Evolutionary conservation across 768 basidiomycete genomes (phyloP).

Genomic region (Coprinopsis marcescibilis): DNA sequence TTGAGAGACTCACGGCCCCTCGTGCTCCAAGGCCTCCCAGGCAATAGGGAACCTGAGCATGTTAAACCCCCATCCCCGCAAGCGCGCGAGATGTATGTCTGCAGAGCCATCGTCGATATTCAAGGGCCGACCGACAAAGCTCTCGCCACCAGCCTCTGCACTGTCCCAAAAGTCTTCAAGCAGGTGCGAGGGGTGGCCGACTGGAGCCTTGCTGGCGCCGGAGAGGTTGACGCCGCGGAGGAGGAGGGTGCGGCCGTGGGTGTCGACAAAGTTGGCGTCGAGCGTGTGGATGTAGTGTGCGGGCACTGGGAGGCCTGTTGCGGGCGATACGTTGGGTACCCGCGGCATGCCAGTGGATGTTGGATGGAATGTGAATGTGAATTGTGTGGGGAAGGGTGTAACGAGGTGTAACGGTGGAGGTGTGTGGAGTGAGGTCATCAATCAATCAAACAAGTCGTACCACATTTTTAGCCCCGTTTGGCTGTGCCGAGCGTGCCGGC

Average conservation of each 20-base stretch:
- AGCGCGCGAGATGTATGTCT: constrained; percentile 78
- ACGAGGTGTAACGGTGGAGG: too few species aligned
- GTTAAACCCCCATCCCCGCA: constrained; percentile 93
- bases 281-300: constrained; percentile 60
- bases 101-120: constrained; percentile 81
- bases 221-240: constrained; percentile 95
- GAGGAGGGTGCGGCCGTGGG: constrained; percentile 66
- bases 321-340: constrained; percentile 53
- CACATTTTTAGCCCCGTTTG: neutral
- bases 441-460: too few species aligned
- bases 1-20: constrained; percentile 76
- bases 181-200: constrained; percentile 59
- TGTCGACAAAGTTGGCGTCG: constrained; percentile 67
- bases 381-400: too few species aligned
- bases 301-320: constrained; percentile 43
- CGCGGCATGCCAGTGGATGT: too few species aligned
- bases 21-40: constrained; percentile 94
- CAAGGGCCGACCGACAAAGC: constrained; percentile 74
- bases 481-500: too few species aligned
- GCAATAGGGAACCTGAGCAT: constrained; percentile 78
- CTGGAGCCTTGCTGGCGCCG: constrained; percentile 81
- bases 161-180: constrained; percentile 78
- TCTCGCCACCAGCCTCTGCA: constrained; percentile 62
- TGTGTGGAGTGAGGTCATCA: neutral
- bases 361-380: too few species aligned